Evolutionary conservation across 257 asterid genomes (phyloP), one percentile per base, ranked within the genome.

Genomic region (Solanum bulbocastanum): DNA sequence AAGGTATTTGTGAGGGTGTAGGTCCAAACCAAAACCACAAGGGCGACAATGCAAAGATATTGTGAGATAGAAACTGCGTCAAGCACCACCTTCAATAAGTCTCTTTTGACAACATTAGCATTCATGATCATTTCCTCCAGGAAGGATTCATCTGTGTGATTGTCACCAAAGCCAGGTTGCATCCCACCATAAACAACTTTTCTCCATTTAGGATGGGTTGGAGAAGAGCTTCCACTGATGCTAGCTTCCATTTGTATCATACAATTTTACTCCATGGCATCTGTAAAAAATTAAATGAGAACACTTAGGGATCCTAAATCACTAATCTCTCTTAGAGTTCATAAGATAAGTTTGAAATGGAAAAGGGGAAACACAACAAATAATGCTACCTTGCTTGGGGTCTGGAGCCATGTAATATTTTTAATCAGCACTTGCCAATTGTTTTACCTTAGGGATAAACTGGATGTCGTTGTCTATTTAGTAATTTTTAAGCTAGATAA

Each of bases 81-180:
- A 0, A 93, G 94, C 87, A 97, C 93, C 92, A 94, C 99, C 94
- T 96, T 97, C 82, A 92, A 84, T 86, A 97, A 88, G 91, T 96
- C 97, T 88, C 99, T 84, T 87, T 95, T 96, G 87, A 97, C 99
- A 71, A 96, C 99, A 84, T 94, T 97, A 88, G 98, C 99, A 79
- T 97, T 97, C 99, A 96, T 97, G 58, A 97, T 96, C 99, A 97
- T 97, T 49, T 93, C 96, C 88, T 93, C 96, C 10, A 97, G 91
- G 93, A 97, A 96, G 71, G 99, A 92, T 4, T 95, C 99, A 85
- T 93, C 99, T 1, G 98, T 95, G 92, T 94, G 95, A 87, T 97
- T 97, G 92, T 97, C 98, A 52, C 93, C 98, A 79, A 90, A 97
- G 36, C 99, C 99, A 8, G 96, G 99, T 87, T 94, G 99, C 98